A percentile compares a stretch with the other conserved stretches of the same genome.
These are phyloP conservation scores for Fusarium neocosmosporiellum DNA, from an alignment of 2,329 filamentous ascomycete genomes.

Conservation along the genomic window DNA sequence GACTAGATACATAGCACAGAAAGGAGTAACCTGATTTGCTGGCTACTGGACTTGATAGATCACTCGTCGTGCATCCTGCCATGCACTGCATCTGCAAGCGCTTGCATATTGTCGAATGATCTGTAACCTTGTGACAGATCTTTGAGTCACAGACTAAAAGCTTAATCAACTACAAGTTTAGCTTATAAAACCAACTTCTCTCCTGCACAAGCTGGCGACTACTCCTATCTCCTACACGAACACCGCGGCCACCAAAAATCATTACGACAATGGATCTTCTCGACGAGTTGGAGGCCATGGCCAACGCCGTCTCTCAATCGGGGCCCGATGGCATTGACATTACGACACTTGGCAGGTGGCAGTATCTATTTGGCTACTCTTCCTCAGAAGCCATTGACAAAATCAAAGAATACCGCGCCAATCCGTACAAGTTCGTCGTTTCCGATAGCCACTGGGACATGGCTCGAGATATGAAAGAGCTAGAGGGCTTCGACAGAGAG, in stretches of 20 bases:
- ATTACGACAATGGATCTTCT: not conserved
- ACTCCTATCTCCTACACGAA: not conserved
- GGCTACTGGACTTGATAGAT: not conserved
- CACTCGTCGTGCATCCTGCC: not conserved
- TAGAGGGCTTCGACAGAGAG: slow-evolving; percentile 1
- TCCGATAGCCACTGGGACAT: slow-evolving; percentile 1
- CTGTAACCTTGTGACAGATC: not conserved
- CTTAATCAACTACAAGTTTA: not conserved
- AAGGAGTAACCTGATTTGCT: not conserved
- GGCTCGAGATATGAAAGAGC: not conserved
- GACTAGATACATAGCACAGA: not conserved
- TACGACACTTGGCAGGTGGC: not conserved
- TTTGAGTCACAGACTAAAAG: not conserved
- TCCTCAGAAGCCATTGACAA: not conserved
- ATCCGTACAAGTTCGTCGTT: not conserved
- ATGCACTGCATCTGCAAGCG: not conserved
- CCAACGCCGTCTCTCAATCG: not conserved
- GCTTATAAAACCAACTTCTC: not conserved
- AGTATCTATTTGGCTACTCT: slow-evolving; percentile 1
- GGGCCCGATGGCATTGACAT: not conserved
- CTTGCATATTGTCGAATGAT: not conserved
- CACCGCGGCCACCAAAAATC: not conserved
- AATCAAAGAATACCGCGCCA: not conserved
- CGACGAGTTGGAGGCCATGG: not conserved
- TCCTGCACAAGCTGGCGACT: fast-evolving